Evolutionary conservation across 2,329 filamentous ascomycete species (phyloP).

Genomic region (Nannizzia gypsea): DNA sequence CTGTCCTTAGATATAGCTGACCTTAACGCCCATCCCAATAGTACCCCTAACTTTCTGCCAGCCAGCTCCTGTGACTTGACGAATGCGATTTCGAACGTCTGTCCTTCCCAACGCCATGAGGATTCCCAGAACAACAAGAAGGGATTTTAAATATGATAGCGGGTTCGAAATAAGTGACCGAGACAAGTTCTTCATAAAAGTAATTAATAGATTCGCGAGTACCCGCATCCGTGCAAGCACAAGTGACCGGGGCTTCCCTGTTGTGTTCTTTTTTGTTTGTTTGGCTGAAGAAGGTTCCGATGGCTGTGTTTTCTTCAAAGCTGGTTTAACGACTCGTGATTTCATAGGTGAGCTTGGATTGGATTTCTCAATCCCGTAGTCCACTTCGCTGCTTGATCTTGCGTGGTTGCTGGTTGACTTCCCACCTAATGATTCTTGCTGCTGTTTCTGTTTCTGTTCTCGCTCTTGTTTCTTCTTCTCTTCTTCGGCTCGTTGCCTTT

Average conservation of each 20-base stretch:
- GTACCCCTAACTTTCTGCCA: conserved; percentile 78
- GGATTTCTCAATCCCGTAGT: conserved; percentile 56
- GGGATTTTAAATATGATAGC: conserved; percentile 45
- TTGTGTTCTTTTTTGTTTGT: conserved; percentile 25
- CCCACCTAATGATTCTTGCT: conserved; percentile 15
- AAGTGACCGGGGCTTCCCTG: conserved; percentile 24
- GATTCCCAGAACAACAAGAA: conserved; percentile 72
- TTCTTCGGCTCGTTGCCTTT: conserved; percentile 26
- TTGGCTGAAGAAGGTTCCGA: conserved; percentile 23
- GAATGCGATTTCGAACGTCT: conserved; percentile 62
- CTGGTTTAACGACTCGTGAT: conserved; percentile 22
- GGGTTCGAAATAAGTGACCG: conserved; percentile 44
- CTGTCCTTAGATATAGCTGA: conserved; percentile 67
- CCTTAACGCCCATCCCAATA: conserved; percentile 92
- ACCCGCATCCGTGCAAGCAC: conserved; percentile 31
- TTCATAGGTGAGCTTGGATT: conserved; percentile 27
- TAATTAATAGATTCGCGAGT: conserved; percentile 37
- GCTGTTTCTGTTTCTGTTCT: conserved; percentile 16
- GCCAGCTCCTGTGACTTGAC: conserved; percentile 53
- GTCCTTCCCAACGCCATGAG: conserved; percentile 62
- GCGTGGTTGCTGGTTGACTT: conserved; percentile 23
- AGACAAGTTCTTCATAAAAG: conserved; percentile 40
- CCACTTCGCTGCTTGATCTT: conserved; percentile 53
- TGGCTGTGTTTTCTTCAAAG: conserved; percentile 18
- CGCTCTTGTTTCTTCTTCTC: conserved; percentile 21